Evolutionary conservation across 2,329 filamentous ascomycete genomes (phyloP).

Genomic region (Macroventuria anomochaeta): DNA sequence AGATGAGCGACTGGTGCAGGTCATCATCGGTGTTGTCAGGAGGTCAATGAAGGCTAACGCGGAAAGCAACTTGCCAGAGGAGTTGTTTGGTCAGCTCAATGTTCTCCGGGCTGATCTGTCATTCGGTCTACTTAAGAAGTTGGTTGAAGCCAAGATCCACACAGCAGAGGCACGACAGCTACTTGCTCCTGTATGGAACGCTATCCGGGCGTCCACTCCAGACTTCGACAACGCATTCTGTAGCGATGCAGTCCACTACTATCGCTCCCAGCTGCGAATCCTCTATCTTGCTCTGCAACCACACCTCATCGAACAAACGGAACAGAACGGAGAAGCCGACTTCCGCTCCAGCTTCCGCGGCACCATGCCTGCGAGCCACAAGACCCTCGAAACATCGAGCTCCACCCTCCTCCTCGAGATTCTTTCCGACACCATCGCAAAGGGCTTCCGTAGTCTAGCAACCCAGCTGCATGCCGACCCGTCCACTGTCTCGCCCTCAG

Average conservation of each 20-base stretch:
- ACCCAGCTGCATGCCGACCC: constrained; percentile 80
- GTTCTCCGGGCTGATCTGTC: constrained; percentile 80
- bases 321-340: constrained; percentile 25
- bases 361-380: constrained; percentile 51
- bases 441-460: constrained; percentile 82
- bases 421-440: constrained; percentile 77
- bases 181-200: constrained; percentile 66
- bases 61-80: constrained; percentile 72
- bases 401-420: constrained; percentile 71
- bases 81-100: constrained; percentile 80
- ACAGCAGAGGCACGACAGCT: constrained; percentile 61
- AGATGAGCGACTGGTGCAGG: constrained; percentile 65
- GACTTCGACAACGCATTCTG: constrained; percentile 67
- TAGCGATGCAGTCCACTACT: constrained; percentile 70
- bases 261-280: constrained; percentile 81
- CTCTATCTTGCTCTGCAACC: constrained; percentile 82
- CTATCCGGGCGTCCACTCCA: constrained; percentile 60
- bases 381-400: constrained; percentile 42
- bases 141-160: constrained; percentile 65
- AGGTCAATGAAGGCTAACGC: constrained; percentile 82
- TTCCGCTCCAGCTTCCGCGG: constrained; percentile 47
- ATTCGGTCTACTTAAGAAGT: constrained; percentile 79
- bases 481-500: constrained; percentile 70
- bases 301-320: constrained; percentile 55
- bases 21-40: constrained; percentile 75